phyloP scores from a whole-genome alignment of 73 alveolate species.

The Paramecium bursaria region DNA sequence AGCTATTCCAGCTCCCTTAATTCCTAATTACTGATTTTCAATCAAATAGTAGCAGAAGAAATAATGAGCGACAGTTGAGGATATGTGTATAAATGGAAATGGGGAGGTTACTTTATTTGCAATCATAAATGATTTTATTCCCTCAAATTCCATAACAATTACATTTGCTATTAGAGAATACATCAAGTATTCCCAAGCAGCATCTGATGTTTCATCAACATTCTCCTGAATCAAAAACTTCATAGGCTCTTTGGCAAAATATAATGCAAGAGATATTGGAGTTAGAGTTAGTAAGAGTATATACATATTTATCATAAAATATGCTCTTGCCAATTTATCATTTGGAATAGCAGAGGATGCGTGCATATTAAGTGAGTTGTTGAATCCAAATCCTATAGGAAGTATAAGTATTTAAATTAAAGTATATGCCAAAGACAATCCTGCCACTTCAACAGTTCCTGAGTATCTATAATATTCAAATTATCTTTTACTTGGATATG shows the following conservation, averaged over 20 bases:
- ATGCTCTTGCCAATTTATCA: not conserved
- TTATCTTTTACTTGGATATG: not conserved
- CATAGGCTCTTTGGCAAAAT: conserved; percentile 16
- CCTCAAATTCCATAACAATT: conserved; percentile 36
- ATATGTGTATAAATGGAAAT: conserved; percentile 17
- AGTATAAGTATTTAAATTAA: not conserved
- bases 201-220: conserved; percentile 14
- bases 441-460: not conserved
- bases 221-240: conserved; percentile 3
- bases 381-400: conserved; percentile 31
- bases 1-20: conserved; percentile 35
- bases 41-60: conserved; percentile 19
- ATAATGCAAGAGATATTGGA: not conserved
- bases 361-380: conserved; percentile 20
- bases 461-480: not conserved
- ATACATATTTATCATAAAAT: not conserved
- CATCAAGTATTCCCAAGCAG: not conserved
- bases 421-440: conserved; percentile 1
- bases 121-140: conserved; percentile 32
- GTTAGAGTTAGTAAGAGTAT: not conserved
- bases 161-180: conserved; percentile 19
- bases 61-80: conserved; percentile 5
- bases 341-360: conserved; percentile 10
- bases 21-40: not conserved
- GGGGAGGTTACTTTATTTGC: conserved; percentile 56